These are phyloP conservation scores for Colletotrichum viniferum DNA, from an alignment of 2,329 filamentous ascomycete species.

Conservation along the genomic window DNA sequence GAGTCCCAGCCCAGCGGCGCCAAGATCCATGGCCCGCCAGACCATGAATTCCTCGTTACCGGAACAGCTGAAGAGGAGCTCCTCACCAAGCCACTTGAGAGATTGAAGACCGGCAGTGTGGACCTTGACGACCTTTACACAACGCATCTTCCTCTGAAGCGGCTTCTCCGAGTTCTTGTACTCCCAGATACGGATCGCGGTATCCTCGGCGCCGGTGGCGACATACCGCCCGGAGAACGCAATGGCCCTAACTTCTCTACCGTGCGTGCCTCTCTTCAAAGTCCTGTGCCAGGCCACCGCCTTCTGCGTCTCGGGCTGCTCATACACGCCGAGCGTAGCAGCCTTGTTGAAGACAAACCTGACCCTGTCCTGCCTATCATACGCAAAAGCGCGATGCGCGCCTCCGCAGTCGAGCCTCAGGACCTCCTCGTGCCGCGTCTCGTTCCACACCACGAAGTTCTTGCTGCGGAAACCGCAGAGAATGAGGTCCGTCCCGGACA, in stretches of 20 bases:
- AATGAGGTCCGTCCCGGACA: constrained; percentile 63
- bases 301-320: constrained; percentile 35
- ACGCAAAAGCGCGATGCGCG: constrained; percentile 78
- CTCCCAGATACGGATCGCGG: constrained; percentile 73
- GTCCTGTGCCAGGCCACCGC: constrained; percentile 37
- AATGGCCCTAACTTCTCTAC: constrained; percentile 76
- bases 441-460: constrained; percentile 82
- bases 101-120: constrained; percentile 87
- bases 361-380: constrained; percentile 35
- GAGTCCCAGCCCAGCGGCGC: constrained; percentile 58
- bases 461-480: constrained; percentile 83
- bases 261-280: constrained; percentile 77
- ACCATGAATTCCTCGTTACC: constrained; percentile 89
- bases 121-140: constrained; percentile 70
- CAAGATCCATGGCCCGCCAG: constrained; percentile 69
- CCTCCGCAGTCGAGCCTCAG: constrained; percentile 82
- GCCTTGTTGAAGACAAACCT: constrained; percentile 79
- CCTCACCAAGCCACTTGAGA: constrained; percentile 68
- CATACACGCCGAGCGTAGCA: constrained; percentile 54
- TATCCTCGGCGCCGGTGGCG: constrained; percentile 77
- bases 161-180: constrained; percentile 30
- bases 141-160: constrained; percentile 37
- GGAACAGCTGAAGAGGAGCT: constrained; percentile 82
- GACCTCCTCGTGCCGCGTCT: constrained; percentile 71
- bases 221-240: constrained; percentile 45